Conservation (phyloP, 139 green algal genomes). For the Tetradesmus lagerheimii region DNA sequence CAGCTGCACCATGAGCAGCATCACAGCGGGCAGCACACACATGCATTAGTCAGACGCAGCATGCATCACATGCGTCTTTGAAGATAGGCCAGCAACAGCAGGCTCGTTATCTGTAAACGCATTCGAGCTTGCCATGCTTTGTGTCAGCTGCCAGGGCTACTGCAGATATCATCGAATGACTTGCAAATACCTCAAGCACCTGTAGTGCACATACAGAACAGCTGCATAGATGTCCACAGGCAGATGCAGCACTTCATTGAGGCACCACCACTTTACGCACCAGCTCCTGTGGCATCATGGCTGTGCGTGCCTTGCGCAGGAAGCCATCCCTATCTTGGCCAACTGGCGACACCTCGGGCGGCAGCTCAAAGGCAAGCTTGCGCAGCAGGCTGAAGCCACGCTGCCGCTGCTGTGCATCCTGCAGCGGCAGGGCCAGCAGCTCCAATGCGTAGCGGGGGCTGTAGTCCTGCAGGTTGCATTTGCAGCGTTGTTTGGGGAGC, state of each 20-base stretch:
- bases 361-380: slow-evolving; percentile 20
- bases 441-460: slow-evolving; percentile 53
- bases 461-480: slow-evolving; percentile 43
- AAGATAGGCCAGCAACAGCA: no score
- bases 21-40: neutral
- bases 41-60: neutral
- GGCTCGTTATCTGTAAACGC: no score
- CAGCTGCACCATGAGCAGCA: neutral
- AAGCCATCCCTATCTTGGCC: neutral
- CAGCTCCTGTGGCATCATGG: slow-evolving; percentile 33
- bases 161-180: no score
- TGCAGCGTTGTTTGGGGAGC: neutral
- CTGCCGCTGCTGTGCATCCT: neutral
- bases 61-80: no score
- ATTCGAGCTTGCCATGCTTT: no score
- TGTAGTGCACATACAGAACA: no score
- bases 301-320: neutral
- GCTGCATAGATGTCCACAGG: no score
- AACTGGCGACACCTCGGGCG: neutral
- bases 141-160: neutral
- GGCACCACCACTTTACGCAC: neutral
- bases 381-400: slow-evolving; percentile 28
- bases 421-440: slow-evolving; percentile 54
- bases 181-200: no score
- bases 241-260: no score